phyloP scores from a whole-genome alignment of 2,329 filamentous ascomycete genomes.

The Calonectria crousiana region DNA sequence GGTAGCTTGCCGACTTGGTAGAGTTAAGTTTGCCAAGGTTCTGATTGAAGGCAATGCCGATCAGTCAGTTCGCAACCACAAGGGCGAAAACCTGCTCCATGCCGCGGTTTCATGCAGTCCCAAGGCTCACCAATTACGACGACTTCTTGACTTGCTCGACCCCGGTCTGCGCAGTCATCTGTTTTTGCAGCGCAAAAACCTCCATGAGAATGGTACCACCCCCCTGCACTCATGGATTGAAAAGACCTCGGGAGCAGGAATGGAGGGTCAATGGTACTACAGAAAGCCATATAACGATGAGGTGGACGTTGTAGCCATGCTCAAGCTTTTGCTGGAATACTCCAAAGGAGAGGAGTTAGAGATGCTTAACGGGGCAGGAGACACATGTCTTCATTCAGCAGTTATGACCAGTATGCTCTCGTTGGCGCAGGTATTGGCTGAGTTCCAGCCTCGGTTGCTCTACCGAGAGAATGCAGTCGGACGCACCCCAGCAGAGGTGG shows the following conservation, averaged over 20 bases:
- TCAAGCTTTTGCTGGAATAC: conserved; percentile 65
- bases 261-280: conserved; percentile 18
- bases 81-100: conserved; percentile 78
- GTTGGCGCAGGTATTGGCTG: conserved; percentile 61
- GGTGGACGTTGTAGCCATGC: conserved; percentile 53
- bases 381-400: conserved; percentile 73
- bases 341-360: conserved; percentile 68
- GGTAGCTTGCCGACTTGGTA: conserved; percentile 71
- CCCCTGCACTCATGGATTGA: conserved; percentile 74
- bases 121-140: conserved; percentile 51
- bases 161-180: conserved; percentile 66
- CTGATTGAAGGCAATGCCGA: conserved; percentile 79
- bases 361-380: conserved; percentile 73
- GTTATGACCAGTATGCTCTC: conserved; percentile 54
- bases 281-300: conserved; percentile 40
- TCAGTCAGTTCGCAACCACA: conserved; percentile 71
- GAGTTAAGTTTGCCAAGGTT: conserved; percentile 66
- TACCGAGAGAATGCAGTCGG: conserved; percentile 82
- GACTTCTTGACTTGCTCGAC: conserved; percentile 70
- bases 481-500: conserved; percentile 77
- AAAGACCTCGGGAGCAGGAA: conserved; percentile 38
- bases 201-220: conserved; percentile 66
- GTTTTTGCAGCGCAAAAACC: conserved; percentile 68
- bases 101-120: conserved; percentile 56
- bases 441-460: conserved; percentile 69